phyloP scores from a whole-genome alignment of 2,329 filamentous ascomycete genomes.

The Tolypocladium ovalisporum region DNA sequence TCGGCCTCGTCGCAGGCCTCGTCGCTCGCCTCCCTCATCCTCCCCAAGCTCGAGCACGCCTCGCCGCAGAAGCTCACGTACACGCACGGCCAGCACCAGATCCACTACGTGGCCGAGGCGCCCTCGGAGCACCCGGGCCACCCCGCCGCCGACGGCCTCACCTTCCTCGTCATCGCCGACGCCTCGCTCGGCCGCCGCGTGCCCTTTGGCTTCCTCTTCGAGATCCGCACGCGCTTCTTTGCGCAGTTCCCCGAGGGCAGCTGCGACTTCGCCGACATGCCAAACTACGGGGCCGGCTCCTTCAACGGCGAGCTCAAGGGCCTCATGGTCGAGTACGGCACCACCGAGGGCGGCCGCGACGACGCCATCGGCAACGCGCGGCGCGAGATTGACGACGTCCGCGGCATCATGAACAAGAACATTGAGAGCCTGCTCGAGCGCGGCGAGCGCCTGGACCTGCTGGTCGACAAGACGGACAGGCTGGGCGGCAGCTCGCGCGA shows the following conservation, averaged over 20 bases:
- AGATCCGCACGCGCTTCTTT: conserved; percentile 83
- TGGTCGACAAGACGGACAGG: conserved; percentile 94
- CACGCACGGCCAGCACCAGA: conserved; percentile 82
- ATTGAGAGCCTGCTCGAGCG: conserved; percentile 83
- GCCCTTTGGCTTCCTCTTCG: conserved; percentile 84
- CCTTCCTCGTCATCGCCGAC: conserved; percentile 83
- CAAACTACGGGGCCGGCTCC: conserved; percentile 78
- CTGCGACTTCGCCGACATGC: conserved; percentile 67
- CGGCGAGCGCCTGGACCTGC: conserved; percentile 82
- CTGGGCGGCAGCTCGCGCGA: conserved; percentile 81
- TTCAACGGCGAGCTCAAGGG: conserved; percentile 73
- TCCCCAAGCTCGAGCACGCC: conserved; percentile 83
- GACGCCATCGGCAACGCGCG: conserved; percentile 79
- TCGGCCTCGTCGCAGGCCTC: conserved; percentile 75
- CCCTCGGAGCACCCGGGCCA: conserved; percentile 51
- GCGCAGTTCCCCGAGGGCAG: conserved; percentile 46
- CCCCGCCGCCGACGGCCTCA: conserved; percentile 66
- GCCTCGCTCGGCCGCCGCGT: conserved; percentile 74
- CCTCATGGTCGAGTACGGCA: conserved; percentile 77
- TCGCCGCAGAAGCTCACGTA: conserved; percentile 83
- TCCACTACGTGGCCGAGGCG: conserved; percentile 88
- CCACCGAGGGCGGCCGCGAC: conserved; percentile 60
- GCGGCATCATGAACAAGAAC: conserved; percentile 91
- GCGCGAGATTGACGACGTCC: conserved; percentile 83
- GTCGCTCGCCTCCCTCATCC: conserved; percentile 82